Evolutionary conservation across 768 basidiomycete species (phyloP).

Genomic region (Pisolithus tinctorius): DNA sequence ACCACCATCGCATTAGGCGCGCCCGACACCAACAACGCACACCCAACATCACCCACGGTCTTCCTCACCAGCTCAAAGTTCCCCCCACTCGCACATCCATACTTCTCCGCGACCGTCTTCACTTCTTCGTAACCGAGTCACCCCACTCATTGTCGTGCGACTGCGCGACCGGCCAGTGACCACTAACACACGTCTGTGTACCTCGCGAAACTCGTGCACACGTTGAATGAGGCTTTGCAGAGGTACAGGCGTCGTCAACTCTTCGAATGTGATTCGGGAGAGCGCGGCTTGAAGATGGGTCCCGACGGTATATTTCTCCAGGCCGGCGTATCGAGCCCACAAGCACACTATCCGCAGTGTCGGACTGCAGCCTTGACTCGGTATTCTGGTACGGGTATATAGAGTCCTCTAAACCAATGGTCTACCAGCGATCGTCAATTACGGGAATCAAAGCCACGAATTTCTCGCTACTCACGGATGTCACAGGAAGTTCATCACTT

Average conservation of each 20-base stretch:
- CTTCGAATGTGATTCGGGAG: slow-evolving; percentile 58
- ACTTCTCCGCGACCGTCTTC: slow-evolving; percentile 35
- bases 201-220: slow-evolving; percentile 21
- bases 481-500: slow-evolving; percentile 31
- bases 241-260: slow-evolving; percentile 42
- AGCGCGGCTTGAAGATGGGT: slow-evolving; percentile 33
- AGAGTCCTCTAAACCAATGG: slow-evolving; percentile 55
- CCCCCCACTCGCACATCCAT: background rate
- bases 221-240: slow-evolving; percentile 50
- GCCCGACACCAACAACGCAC: slow-evolving; percentile 63
- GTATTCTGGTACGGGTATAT: slow-evolving; percentile 62
- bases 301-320: slow-evolving; percentile 4
- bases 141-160: slow-evolving; percentile 44
- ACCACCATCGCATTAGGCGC: slow-evolving; percentile 58
- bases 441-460: slow-evolving; percentile 5
- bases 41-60: slow-evolving; percentile 82
- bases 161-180: slow-evolving; percentile 69
- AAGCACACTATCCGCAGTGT: slow-evolving; percentile 76
- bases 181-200: slow-evolving; percentile 43
- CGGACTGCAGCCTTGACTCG: slow-evolving; percentile 62
- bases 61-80: slow-evolving; percentile 43
- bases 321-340: slow-evolving; percentile 59
- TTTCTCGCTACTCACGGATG: slow-evolving; percentile 2
- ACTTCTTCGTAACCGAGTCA: slow-evolving; percentile 57
- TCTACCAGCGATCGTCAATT: slow-evolving; percentile 25